Conservation (phyloP, 2,329 filamentous ascomycete species). For the Clonostachys chloroleuca region DNA sequence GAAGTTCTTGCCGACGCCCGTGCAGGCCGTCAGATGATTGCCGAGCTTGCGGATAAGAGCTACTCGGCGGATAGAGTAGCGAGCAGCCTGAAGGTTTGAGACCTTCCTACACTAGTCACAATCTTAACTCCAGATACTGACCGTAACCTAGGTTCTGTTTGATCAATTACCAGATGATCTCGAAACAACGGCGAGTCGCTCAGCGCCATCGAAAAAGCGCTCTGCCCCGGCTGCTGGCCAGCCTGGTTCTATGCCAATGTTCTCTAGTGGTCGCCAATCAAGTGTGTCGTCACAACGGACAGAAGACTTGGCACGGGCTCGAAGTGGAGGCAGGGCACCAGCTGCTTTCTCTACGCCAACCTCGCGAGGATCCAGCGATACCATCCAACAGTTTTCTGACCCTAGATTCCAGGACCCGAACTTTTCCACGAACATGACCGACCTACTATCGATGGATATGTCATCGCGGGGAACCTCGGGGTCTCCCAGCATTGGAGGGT, state of each 20-base stretch:
- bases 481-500: conserved; percentile 28
- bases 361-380: conserved; percentile 25
- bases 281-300: conserved; percentile 24
- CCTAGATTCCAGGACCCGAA: conserved; percentile 24
- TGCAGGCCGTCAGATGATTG: conserved; percentile 79
- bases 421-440: conserved; percentile 33
- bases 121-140: conserved; percentile 2
- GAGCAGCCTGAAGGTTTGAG: conserved; percentile 66
- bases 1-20: conserved; percentile 83
- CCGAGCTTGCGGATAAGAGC: conserved; percentile 74
- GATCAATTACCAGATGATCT: conserved; percentile 75
- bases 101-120: neutral
- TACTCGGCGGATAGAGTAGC: conserved; percentile 87
- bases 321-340: conserved; percentile 12
- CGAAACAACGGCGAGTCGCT: conserved; percentile 40
- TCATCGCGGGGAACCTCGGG: conserved; percentile 35
- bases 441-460: conserved; percentile 40
- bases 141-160: conserved; percentile 62
- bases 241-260: conserved; percentile 11
- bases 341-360: conserved; percentile 12
- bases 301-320: conserved; percentile 23
- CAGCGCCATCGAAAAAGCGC: conserved; percentile 47
- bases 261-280: conserved; percentile 2
- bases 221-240: conserved; percentile 37
- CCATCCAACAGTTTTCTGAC: conserved; percentile 16